Base-by-base conservation (phyloP, 352 stramenopile species). In the Phytophthora parvispora region DNA sequence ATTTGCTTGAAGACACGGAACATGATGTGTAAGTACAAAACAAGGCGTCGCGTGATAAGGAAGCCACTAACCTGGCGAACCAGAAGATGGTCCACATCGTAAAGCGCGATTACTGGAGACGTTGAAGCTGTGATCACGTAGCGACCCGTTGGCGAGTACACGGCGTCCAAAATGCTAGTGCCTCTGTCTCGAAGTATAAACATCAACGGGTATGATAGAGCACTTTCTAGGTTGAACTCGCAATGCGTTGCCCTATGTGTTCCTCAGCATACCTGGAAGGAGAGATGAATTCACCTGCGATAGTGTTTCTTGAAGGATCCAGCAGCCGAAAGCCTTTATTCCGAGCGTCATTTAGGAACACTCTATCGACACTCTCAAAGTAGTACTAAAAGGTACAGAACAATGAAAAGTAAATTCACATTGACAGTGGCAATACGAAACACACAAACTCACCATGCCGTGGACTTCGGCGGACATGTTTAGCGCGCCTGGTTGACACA, bases 81-180 rank as follows among this genome's bases (percentile, higher is more conserved):
- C 20, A 70, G 65, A 20, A 91, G 68, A 6, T 75, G 52, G 29
- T 91, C 80, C 4, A 80, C 42, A 34, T 91, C 80, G 24, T 89
- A 89, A 4, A 91, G 74, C 3, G 78, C 72, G 6, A 91, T 81
- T 12, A 89, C 69, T 22, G 80, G 80, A 10, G 76, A 89, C 6
- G 78, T 79, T 13, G 78, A 82, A 18, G 78, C 70, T 22, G 83
- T 84, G 38, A 85, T 70, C 10, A 91, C 60, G 42, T 89, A 87
- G 24, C 74, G 66, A 13, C 77, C 78, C 22, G 75, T 59, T 1
- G 69, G 59, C 4, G 71, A 81, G 62, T 87, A 89, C 20, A 84
- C 68, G 0, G 78, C 74, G 48, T 89, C 83, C 18, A 87, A 57
- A 15, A 89, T 67, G 1, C 66, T 53, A 8, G 52, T 58, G 15